Base-by-base conservation (phyloP, 257 asterid genomes). In the Solanum virginianum region DNA sequence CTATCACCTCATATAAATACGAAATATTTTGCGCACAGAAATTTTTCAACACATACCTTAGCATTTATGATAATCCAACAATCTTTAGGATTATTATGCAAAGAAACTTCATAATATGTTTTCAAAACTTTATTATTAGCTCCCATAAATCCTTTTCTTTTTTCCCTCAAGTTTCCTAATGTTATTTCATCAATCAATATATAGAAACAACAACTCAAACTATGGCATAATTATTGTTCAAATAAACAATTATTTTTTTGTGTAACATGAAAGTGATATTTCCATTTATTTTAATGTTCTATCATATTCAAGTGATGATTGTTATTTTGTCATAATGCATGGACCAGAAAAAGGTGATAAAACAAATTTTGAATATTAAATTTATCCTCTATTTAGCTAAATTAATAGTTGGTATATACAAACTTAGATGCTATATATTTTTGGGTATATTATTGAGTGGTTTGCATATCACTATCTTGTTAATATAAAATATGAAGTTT, bases 51-150 rank as follows among this genome's bases (percentile, higher is more conserved):
- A 13, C 43, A 11, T 83, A 94, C 97, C 97, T 92, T 92, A 56
- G 90, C 95, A 84, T 92, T 91, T 45, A 94, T 90, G 88, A 94
- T 88, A 53, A 94, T 84, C 96, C 97, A 92, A 26, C 97, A 92
- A 84, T 94, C 95, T 54, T 88, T 86, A 20, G 84, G 55, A 45
- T 85, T 86, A 88, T 89, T 92, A 85, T 94, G 97, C 69, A 91
- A 87, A 18, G 94, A 91, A 84, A 94, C 93, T 18, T 91, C 91
- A 53, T 89, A 83, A 87, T 86, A 89, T 43, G 89, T 86, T 82
- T 41, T 66, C 74, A 86, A 85, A 2, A 81, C 57, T 84, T 88
- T 83, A 75, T 79, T 77, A 83, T 87, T 89, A 71, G 74, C 81
- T 32, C 88, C 95, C 95, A 92, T 93, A 39, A 5, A 65, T 36